Conservation (phyloP, 257 asterid genomes). For the Apocynum venetum region DNA sequence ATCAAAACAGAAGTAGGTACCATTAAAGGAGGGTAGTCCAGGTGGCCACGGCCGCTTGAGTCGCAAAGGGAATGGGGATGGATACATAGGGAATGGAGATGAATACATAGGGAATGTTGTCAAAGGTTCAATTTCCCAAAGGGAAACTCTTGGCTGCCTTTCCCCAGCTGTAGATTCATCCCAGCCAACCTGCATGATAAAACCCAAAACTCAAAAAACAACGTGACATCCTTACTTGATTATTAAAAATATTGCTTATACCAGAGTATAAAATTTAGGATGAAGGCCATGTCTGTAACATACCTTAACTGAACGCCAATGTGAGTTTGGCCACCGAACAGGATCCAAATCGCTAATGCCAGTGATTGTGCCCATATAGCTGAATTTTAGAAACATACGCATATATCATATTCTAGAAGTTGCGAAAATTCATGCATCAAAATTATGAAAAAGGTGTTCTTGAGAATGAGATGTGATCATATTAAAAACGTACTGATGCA, state of each 20-base stretch:
- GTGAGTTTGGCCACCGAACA: slow-evolving; percentile 67
- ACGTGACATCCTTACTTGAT: neutral
- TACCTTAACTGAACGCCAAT: slow-evolving; percentile 91
- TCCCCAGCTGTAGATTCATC: slow-evolving; percentile 87
- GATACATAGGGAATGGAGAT: slow-evolving; percentile 61
- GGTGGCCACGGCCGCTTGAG: slow-evolving; percentile 80
- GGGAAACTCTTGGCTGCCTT: slow-evolving; percentile 72
- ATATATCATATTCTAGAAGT: neutral
- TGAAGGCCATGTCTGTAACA: neutral
- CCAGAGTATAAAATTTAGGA: neutral
- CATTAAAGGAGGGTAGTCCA: slow-evolving; percentile 56
- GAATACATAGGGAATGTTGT: slow-evolving; percentile 70
- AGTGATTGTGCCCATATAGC: slow-evolving; percentile 88
- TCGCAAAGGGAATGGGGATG: slow-evolving; percentile 57
- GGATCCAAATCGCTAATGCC: slow-evolving; percentile 72
- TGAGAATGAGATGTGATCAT: neutral
- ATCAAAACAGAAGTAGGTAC: slow-evolving; percentile 18
- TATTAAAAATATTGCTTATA: neutral
- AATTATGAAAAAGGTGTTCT: neutral
- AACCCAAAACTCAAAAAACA: neutral
- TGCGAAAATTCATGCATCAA: neutral
- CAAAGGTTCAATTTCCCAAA: slow-evolving; percentile 85
- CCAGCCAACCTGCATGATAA: slow-evolving; percentile 66
- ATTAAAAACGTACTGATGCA: neutral
- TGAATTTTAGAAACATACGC: slow-evolving; percentile 10